Evolutionary conservation across 345 rosid genomes (phyloP).

Genomic region (Luvunga scandens): DNA sequence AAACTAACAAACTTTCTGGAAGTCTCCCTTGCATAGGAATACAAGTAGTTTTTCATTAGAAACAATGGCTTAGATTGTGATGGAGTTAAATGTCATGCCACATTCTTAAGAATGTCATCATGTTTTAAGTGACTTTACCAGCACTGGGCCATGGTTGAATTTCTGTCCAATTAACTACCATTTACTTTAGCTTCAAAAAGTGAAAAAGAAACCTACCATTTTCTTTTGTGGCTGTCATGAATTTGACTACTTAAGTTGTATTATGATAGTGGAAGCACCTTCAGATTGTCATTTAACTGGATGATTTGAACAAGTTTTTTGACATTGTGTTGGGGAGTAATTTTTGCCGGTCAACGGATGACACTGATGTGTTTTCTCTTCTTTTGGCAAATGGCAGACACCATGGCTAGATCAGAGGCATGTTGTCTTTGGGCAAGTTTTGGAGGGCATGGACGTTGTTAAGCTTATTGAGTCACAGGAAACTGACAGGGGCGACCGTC

Average conservation of each 20-base stretch:
- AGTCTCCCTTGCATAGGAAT: neutral
- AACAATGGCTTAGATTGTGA: neutral
- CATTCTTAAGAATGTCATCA: neutral
- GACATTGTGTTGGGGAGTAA: neutral
- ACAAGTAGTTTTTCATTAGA: neutral
- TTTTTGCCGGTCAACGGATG: neutral
- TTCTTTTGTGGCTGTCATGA: neutral
- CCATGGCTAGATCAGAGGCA: slow-evolving; percentile 95
- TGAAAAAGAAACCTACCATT: too few relatives aligned
- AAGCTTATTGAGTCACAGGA: slow-evolving; percentile 74
- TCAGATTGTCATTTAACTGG: neutral
- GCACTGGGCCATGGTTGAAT: neutral
- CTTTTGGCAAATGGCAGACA: slow-evolving; percentile 53
- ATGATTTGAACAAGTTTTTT: neutral
- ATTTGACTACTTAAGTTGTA: neutral
- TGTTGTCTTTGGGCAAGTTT: slow-evolving; percentile 94
- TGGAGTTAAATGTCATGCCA: neutral
- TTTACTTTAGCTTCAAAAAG: too few relatives aligned
- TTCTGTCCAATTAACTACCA: neutral
- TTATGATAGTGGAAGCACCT: neutral
- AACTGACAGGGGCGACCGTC: slow-evolving; percentile 96
- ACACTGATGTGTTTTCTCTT: neutral
- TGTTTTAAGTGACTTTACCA: neutral
- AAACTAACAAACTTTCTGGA: neutral
- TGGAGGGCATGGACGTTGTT: slow-evolving; percentile 93